Evolutionary conservation across 2,329 filamentous ascomycete genomes (phyloP).

Genomic region (Chrysosporium keratinophilum): DNA sequence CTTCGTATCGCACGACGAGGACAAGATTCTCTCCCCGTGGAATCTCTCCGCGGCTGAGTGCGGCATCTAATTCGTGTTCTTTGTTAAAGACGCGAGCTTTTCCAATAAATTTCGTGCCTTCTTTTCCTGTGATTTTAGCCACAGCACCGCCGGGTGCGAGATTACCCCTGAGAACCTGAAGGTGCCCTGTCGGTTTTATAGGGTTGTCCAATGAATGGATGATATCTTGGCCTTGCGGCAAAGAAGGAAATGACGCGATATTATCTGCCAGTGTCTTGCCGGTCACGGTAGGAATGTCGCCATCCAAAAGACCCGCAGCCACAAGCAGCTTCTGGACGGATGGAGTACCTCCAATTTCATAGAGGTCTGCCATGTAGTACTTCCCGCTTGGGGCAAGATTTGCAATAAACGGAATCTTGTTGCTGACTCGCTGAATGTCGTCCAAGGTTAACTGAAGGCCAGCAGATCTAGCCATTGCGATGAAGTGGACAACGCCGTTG

Average conservation of each 20-base stretch:
- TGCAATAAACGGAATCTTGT: constrained; percentile 77
- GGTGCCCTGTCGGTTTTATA: constrained; percentile 76
- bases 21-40: constrained; percentile 71
- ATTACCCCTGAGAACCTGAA: constrained; percentile 80
- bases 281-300: constrained; percentile 68
- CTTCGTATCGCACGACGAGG: constrained; percentile 84
- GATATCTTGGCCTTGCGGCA: constrained; percentile 69
- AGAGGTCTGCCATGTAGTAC: constrained; percentile 81
- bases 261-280: constrained; percentile 77
- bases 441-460: constrained; percentile 67
- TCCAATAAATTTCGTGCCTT: constrained; percentile 72
- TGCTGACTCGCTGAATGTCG: constrained; percentile 69
- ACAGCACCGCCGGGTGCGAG: constrained; percentile 81
- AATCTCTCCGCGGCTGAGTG: constrained; percentile 61
- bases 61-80: constrained; percentile 65
- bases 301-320: constrained; percentile 64
- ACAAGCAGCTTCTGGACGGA: constrained; percentile 78
- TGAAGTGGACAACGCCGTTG: constrained; percentile 77
- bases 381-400: constrained; percentile 74
- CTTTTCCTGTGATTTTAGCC: constrained; percentile 93
- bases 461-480: constrained; percentile 82
- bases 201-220: constrained; percentile 72
- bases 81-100: constrained; percentile 78
- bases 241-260: constrained; percentile 62
- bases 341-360: constrained; percentile 73